Base-by-base conservation (phyloP, 495 filamentous ascomycete genomes). In the Penicillium flavigenum region DNA sequence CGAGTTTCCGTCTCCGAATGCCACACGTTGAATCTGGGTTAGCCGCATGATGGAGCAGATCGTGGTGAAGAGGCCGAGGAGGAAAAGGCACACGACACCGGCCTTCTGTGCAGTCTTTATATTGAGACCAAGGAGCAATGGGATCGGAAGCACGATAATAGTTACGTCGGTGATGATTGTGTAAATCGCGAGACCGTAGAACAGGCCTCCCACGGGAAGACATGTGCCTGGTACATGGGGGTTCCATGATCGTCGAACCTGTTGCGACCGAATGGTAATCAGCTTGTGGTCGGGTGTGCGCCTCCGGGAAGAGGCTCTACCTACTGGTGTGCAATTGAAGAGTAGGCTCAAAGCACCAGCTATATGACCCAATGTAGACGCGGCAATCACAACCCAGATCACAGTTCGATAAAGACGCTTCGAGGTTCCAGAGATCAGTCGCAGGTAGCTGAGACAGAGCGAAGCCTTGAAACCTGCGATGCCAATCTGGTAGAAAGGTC, bases 381-480 rank as follows among this genome's bases (percentile, higher is more conserved):
- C 41, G 0, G 58, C 56, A 42, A 82, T 75, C 19, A 81, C 72
- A 7, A 64, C 39, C 74, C 77, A 83, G 17, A 83, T 79, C 3
- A 82, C 34, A 24, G 63, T 57, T 19, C 76, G 68, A 52, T 83
- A 85, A n/a, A 59, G 38, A 11, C 45, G 61, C 43, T 82, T 81
- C 22, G 68, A 69, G 0, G 76, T 81, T 2, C 77, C 72, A 27
- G 74, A 72, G 29, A 84, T 67, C 20, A 85, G 72, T 4, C 81
- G 77, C 9, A 84, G 70, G 56, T 84, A 85, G 36, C 76, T 79
- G 47, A 83, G 72, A 38, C 83, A 78, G n/a, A 84, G 72, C 1
- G 82, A 79, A 9, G 83, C 76, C 63, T 85, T 85, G 73, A 85
- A 84, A 27, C 79, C 79, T 36, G 75, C 76, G 60, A 84, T 82